phyloP scores from a whole-genome alignment of 2,329 filamentous ascomycete species.

The Trichoderma sp. region DNA sequence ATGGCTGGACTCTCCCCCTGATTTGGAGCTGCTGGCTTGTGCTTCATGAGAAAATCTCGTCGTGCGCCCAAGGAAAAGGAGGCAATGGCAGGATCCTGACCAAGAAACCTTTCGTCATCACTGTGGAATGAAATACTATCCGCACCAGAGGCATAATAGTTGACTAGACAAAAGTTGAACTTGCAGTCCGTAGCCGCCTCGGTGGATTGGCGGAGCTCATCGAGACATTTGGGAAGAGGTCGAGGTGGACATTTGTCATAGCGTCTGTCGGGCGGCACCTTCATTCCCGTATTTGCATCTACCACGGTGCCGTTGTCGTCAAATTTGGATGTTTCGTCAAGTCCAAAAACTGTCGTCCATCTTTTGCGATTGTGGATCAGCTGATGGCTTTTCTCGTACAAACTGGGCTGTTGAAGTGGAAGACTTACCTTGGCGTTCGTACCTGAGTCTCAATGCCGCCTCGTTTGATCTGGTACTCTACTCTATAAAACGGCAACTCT shows the following conservation, averaged over 20 bases:
- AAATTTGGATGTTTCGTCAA: constrained; percentile 63
- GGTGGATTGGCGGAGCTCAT: constrained; percentile 58
- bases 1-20: constrained; percentile 10
- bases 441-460: constrained; percentile 61
- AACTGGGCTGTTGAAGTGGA: background rate
- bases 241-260: constrained; percentile 57
- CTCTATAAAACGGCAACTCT: constrained; percentile 73
- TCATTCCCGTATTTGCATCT: constrained; percentile 41
- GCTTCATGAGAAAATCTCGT: constrained; percentile 76
- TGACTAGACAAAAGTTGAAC: constrained; percentile 79
- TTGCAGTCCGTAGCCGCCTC: constrained; percentile 63
- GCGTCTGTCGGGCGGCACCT: constrained; percentile 48
- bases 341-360: constrained; percentile 55
- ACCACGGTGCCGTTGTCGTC: constrained; percentile 40
- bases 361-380: constrained; percentile 21
- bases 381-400: background rate
- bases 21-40: constrained; percentile 56
- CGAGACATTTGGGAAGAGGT: constrained; percentile 68
- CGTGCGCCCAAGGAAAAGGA: constrained; percentile 70
- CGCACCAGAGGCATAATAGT: constrained; percentile 74
- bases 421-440: constrained; percentile 45
- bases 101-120: constrained; percentile 76
- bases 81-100: constrained; percentile 65
- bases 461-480: constrained; percentile 69
- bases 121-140: constrained; percentile 79